These are phyloP conservation scores for Botryobasidium botryosum DNA, from an alignment of 768 basidiomycete species.

Conservation along the genomic window DNA sequence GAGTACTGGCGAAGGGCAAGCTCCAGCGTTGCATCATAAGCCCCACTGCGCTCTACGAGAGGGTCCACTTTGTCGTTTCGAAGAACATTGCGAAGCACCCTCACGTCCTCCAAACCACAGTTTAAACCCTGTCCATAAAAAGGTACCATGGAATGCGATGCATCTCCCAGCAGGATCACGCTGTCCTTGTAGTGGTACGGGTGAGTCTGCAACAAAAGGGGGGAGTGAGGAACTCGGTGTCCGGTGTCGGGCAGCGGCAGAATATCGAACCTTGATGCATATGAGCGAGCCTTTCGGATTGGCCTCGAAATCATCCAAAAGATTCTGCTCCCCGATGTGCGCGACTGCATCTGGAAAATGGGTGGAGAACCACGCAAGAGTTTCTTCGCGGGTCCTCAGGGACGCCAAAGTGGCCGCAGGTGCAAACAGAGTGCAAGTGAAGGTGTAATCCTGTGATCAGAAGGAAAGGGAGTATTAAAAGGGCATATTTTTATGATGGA, in stretches of 20 bases:
- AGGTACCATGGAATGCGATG: conserved; percentile 97
- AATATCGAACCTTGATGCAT: conserved; percentile 66
- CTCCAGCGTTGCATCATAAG: conserved; percentile 17
- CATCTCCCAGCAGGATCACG: conserved; percentile 79
- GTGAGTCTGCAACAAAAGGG: conserved; percentile 36
- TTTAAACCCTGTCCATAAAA: conserved; percentile 96
- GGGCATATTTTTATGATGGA: background rate
- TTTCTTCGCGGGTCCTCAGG: conserved; percentile 36
- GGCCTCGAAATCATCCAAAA: conserved; percentile 59
- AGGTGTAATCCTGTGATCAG: conserved; percentile 65
- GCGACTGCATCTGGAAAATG: conserved; percentile 81
- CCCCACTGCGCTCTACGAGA: background rate
- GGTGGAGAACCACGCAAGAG: conserved; percentile 54
- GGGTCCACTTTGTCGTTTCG: background rate
- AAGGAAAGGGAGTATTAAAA: background rate
- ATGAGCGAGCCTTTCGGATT: conserved; percentile 85
- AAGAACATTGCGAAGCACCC: conserved; percentile 54
- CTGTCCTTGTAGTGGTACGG: conserved; percentile 87
- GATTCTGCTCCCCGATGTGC: conserved; percentile 62
- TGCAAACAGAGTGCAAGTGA: conserved; percentile 93
- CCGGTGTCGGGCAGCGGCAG: background rate
- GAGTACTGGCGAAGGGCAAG: conserved; percentile 66
- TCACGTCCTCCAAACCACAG: conserved; percentile 93
- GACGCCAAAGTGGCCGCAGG: conserved; percentile 48
- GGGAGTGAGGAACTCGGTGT: conserved; percentile 13